A percentile compares a stretch with the other conserved stretches of the same genome.
phyloP scores from a whole-genome alignment of 257 asterid species.

The Haberlea rhodopensis region DNA sequence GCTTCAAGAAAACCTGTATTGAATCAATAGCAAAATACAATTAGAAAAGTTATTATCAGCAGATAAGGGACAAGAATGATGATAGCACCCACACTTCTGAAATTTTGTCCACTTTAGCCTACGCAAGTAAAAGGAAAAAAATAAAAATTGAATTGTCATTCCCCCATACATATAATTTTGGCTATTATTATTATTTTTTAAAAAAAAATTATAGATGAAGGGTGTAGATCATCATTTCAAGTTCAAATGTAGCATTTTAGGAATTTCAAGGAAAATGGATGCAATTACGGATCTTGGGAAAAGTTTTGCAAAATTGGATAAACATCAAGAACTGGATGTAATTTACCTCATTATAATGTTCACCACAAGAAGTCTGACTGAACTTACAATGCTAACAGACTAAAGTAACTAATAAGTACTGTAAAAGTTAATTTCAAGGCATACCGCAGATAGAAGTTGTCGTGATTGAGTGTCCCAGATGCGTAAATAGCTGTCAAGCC shows the following conservation, averaged over 20 bases:
- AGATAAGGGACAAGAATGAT: too few relatives aligned
- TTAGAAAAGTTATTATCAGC: not conserved
- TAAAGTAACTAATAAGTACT: not conserved
- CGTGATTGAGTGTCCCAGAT: conserved; percentile 85
- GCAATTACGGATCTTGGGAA: too few relatives aligned
- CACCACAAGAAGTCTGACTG: not conserved
- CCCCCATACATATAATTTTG: too few relatives aligned
- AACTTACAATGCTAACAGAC: not conserved
- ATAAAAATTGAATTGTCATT: too few relatives aligned
- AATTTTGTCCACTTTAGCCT: too few relatives aligned
- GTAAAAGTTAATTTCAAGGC: conserved; percentile 13
- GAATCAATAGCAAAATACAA: too few relatives aligned
- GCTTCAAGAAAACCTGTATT: not conserved
- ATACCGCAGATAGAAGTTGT: conserved; percentile 86
- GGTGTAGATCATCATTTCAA: too few relatives aligned
- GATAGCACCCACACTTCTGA: too few relatives aligned
- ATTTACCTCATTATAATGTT: not conserved
- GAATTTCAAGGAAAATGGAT: too few relatives aligned
- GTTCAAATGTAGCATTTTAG: too few relatives aligned
- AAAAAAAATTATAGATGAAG: not conserved
- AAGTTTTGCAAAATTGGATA: too few relatives aligned
- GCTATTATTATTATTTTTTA: not conserved
- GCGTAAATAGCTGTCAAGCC: conserved; percentile 90
- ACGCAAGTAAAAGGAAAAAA: too few relatives aligned
- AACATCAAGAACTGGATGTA: not conserved